Evolutionary conservation across 768 basidiomycete genomes (phyloP).

Genomic region (Boletus pseudopeckii): DNA sequence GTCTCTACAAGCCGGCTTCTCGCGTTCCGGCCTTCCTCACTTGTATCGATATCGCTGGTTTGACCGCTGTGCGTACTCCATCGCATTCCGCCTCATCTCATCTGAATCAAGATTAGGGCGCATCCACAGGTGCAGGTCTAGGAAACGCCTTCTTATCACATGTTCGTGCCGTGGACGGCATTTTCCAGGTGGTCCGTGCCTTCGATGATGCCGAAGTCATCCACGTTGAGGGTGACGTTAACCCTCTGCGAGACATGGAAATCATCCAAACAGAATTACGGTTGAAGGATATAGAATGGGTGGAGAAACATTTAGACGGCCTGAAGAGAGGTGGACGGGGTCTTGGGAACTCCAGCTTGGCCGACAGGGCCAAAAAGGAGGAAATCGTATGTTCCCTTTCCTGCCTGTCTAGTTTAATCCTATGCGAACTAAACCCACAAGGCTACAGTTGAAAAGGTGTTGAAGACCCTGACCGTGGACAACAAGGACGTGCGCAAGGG

Average conservation of each 20-base stretch:
- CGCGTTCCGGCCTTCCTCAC: conserved; percentile 93
- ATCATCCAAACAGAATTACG: conserved; percentile 94
- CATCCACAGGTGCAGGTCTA: conserved; percentile 95
- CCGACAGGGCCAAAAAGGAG: conserved; percentile 94
- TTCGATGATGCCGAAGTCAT: conserved; percentile 99
- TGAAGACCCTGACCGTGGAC: conserved; percentile 74
- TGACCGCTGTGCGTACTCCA: conserved; percentile 70
- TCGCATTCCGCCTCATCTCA: conserved; percentile 1
- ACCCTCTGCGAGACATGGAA: conserved; percentile 94
- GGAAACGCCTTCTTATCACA: conserved; percentile 98
- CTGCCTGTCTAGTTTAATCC: not conserved
- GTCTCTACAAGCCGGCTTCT: conserved; percentile 83
- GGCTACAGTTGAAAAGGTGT: conserved; percentile 84
- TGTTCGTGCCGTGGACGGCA: conserved; percentile 97
- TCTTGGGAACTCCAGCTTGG: conserved; percentile 73
- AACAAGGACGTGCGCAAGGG: conserved; percentile 89
- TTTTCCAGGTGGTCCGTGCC: conserved; percentile 96
- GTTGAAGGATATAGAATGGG: conserved; percentile 98
- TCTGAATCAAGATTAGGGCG: conserved; percentile 54
- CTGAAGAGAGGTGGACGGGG: conserved; percentile 71
- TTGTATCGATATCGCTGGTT: conserved; percentile 97
- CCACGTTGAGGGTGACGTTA: conserved; percentile 97
- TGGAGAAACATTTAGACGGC: conserved; percentile 82
- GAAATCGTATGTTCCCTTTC: conserved; percentile 65
- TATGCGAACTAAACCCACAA: conserved; percentile 31